phyloP scores from a whole-genome alignment of 495 filamentous ascomycete species.

The Cercophora samala region DNA sequence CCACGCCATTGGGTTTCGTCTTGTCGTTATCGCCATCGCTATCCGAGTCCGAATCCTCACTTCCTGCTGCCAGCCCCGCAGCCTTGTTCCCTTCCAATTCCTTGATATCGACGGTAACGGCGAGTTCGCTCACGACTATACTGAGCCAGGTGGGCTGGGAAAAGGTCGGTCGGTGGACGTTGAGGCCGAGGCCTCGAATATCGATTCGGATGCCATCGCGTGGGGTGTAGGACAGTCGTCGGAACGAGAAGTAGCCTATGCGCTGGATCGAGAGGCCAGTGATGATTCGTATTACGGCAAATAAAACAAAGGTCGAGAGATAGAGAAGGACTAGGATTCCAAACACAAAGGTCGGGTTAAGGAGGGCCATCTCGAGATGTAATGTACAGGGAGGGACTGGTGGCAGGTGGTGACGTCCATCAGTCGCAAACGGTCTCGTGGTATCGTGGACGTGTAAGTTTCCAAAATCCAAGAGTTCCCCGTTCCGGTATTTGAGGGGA shows the following conservation, averaged over 20 bases:
- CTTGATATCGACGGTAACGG: conserved; percentile 74
- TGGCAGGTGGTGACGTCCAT: conserved; percentile 17
- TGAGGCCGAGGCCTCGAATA: conserved; percentile 81
- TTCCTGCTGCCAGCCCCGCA: conserved; percentile 25
- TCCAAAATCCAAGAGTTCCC: background rate
- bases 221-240: conserved; percentile 82
- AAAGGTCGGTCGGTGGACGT: conserved; percentile 88
- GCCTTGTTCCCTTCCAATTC: conserved; percentile 51
- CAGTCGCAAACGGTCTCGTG: conserved; percentile 19
- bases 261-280: conserved; percentile 96
- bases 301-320: conserved; percentile 86
- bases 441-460: background rate
- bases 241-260: conserved; percentile 84
- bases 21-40: conserved; percentile 24
- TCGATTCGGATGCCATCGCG: conserved; percentile 84
- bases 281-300: conserved; percentile 86
- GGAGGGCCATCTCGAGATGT: conserved; percentile 43
- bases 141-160: conserved; percentile 97
- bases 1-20: conserved; percentile 17
- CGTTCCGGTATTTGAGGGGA: background rate
- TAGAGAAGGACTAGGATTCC: conserved; percentile 82
- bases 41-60: conserved; percentile 24
- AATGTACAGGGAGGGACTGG: conserved; percentile 19
- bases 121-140: conserved; percentile 77
- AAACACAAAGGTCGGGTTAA: conserved; percentile 74